These are phyloP conservation scores for Dichotomocladium elegans DNA, from an alignment of 371 early-diverging fungal species.

Conservation along the genomic window DNA sequence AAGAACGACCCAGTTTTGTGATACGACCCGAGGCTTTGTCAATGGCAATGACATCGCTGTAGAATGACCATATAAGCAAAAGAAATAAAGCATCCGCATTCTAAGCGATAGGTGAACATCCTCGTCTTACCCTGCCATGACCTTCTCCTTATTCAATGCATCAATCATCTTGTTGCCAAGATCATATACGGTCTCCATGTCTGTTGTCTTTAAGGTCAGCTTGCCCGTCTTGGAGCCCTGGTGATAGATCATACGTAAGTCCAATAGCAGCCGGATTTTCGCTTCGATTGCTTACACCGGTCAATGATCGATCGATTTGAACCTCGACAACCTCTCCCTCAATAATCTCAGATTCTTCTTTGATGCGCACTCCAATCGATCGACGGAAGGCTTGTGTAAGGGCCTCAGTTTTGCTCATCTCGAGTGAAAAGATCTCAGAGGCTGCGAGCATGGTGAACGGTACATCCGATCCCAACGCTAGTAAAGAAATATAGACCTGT, in stretches of 20 bases:
- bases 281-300: constrained; percentile 65
- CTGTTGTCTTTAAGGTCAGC: constrained; percentile 97
- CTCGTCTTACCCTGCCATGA: constrained; percentile 79
- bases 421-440: constrained; percentile 96
- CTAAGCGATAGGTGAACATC: neutral
- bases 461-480: constrained; percentile 88
- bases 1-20: constrained; percentile 94
- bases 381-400: constrained; percentile 97
- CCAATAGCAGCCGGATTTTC: neutral
- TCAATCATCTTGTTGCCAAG: constrained; percentile 98
- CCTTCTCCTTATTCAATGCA: constrained; percentile 95
- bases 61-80: too few species aligned
- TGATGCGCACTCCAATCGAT: constrained; percentile 96
- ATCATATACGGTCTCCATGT: constrained; percentile 99
- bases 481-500: neutral
- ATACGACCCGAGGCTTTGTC: constrained; percentile 99
- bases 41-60: constrained; percentile 94
- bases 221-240: constrained; percentile 92
- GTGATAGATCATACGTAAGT: neutral
- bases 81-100: too few species aligned
- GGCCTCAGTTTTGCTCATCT: constrained; percentile 98
- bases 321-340: constrained; percentile 99
- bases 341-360: constrained; percentile 97
- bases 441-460: constrained; percentile 97
- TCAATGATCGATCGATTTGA: constrained; percentile 90